Base-by-base conservation (phyloP, 805 yeast genomes). In the Pichia nakasei region DNA sequence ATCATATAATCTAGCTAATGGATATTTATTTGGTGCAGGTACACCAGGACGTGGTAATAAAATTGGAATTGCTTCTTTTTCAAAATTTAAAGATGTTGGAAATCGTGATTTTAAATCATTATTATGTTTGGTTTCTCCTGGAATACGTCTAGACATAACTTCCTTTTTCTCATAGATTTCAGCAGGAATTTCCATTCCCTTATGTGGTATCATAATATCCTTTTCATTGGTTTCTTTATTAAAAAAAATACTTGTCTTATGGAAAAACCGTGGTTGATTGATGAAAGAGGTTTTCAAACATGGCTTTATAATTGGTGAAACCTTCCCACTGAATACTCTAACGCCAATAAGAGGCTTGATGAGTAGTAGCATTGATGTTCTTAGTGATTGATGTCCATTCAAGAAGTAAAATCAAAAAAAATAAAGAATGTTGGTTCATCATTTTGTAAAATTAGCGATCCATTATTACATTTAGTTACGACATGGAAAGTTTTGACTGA, bases 1-100 rank as follows among this genome's bases (percentile, higher is more conserved):
- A 45, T 72, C 72, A 52, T 82, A 66, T 64, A 86, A 78, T 57
- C 81, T 81, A 7, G 76, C 64, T 50, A 86, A 73, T 5, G 78
- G 68, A 55, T 74, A 62, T 32, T 72, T 70, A 1, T 82, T 76
- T 3, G 85, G 84, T 31, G 78, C 73, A 9, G 95, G 95, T 11
- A 83, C 85, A 13, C 83, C 85, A 0, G 88, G 85, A 44, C 82
- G 70, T 11, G 93, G 93, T 32, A 84, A 64, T 32, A 84, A 67
- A 0, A 86, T 75, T 1, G 88, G 84, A 9, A 75, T 72, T 12
- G 70, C 66, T 47, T 80, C 87, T 48, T 77, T 80, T 29, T 73
- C 76, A 24, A 84, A 65, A 3, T 86, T 84, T 48, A 83, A 76
- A 9, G 59, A 49, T 39, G 69, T 65, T 4, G 93, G 93, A 2